A percentile compares a stretch with the other conserved stretches of the same genome.
These are phyloP conservation scores for Rhodocollybia butyracea DNA, from an alignment of 768 basidiomycete genomes.

Conservation along the genomic window DNA sequence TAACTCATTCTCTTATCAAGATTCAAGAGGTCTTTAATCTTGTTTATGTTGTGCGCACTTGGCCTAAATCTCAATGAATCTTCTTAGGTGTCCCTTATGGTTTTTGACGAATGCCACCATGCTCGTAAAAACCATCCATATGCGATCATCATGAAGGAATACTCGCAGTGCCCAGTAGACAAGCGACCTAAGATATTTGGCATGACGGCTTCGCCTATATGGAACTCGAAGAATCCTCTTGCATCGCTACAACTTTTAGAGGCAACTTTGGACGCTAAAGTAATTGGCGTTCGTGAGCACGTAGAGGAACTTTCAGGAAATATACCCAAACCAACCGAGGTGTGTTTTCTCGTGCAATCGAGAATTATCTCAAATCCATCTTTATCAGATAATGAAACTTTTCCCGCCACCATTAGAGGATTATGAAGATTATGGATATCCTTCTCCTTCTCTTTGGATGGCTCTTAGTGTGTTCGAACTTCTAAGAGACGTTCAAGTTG, in stretches of 20 bases:
- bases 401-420: conserved; percentile 49
- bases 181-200: conserved; percentile 84
- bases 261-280: conserved; percentile 66
- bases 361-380: background rate
- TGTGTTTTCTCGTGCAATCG: conserved; percentile 23
- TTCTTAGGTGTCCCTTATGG: conserved; percentile 51
- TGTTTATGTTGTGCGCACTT: too few relatives aligned
- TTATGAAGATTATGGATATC: conserved; percentile 54
- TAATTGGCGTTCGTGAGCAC: conserved; percentile 72
- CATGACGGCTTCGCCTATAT: conserved; percentile 89
- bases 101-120: conserved; percentile 86
- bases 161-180: conserved; percentile 38
- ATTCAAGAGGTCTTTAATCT: conserved; percentile 55
- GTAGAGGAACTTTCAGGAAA: conserved; percentile 59
- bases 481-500: conserved; percentile 18
- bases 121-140: conserved; percentile 73
- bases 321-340: conserved; percentile 67
- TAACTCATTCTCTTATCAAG: conserved; percentile 80
- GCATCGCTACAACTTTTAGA: conserved; percentile 65
- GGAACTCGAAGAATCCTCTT: conserved; percentile 68
- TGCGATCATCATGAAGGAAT: conserved; percentile 73
- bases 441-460: conserved; percentile 52
- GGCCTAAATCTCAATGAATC: too few relatives aligned
- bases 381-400: conserved; percentile 48
- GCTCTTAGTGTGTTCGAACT: conserved; percentile 38